These are phyloP conservation scores for Cercophora newfieldiana DNA, from an alignment of 495 filamentous ascomycete species.

Conservation along the genomic window DNA sequence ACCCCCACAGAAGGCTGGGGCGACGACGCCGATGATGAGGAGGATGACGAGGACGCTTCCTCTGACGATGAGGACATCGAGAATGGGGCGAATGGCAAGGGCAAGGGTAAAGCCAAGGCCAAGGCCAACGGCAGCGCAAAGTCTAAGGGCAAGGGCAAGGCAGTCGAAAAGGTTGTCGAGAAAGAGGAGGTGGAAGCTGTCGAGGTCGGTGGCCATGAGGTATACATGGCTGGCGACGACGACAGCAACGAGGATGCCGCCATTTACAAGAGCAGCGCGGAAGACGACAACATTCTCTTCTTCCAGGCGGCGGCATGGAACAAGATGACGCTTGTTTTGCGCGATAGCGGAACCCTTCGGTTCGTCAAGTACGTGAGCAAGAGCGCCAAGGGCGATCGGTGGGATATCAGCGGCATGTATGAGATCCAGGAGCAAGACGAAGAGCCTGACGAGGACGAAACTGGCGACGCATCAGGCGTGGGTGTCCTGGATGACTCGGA, in stretches of 20 bases:
- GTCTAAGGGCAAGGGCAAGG: conserved; percentile 42
- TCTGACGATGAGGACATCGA: conserved; percentile 29
- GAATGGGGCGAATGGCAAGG: conserved; percentile 29
- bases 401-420: conserved; percentile 79
- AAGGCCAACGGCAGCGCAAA: conserved; percentile 37
- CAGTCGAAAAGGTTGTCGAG: conserved; percentile 29
- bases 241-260: conserved; percentile 76
- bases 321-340: conserved; percentile 79
- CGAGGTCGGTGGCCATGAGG: conserved; percentile 82
- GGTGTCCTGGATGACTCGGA: conserved; percentile 40
- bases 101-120: conserved; percentile 43
- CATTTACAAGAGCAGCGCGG: conserved; percentile 76
- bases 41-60: conserved; percentile 29
- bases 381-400: conserved; percentile 81
- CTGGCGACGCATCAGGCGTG: conserved; percentile 26
- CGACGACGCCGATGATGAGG: conserved; percentile 49
- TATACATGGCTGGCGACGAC: conserved; percentile 89
- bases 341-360: conserved; percentile 80
- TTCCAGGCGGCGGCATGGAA: conserved; percentile 89
- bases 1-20: conserved; percentile 85
- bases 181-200: conserved; percentile 39
- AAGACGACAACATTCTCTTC: conserved; percentile 91
- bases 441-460: conserved; percentile 34
- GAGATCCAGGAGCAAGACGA: conserved; percentile 54
- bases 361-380: conserved; percentile 96